A percentile compares a stretch with the other conserved stretches of the same genome.
These are phyloP conservation scores for Tulasnella sp. DNA, from an alignment of 768 basidiomycete genomes.

Conservation along the genomic window DNA sequence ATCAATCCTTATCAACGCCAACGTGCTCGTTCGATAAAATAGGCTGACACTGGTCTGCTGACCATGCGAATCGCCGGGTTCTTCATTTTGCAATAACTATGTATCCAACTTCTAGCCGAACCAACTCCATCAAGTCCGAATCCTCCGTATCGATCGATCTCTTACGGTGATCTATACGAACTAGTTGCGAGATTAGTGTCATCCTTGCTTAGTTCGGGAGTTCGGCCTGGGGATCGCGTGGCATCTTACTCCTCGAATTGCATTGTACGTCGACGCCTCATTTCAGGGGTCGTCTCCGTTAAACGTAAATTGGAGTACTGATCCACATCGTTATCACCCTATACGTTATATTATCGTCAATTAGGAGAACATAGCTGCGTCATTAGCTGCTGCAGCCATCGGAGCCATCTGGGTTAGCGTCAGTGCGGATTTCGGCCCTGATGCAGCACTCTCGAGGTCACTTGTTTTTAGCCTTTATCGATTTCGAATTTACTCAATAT, in stretches of 20 bases:
- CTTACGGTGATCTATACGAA: conserved; percentile 46
- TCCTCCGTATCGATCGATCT: conserved; percentile 32
- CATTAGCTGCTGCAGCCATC: conserved; percentile 53
- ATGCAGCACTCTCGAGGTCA: conserved; percentile 20
- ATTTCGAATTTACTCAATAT: neutral
- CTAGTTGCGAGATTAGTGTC: conserved; percentile 46
- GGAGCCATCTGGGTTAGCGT: conserved; percentile 76
- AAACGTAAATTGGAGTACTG: conserved; percentile 15
- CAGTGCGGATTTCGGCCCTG: conserved; percentile 69
- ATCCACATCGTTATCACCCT: conserved; percentile 16
- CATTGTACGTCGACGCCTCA: conserved; percentile 37
- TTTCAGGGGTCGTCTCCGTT: conserved; percentile 13
- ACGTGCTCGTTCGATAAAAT: too few species aligned
- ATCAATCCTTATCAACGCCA: too few species aligned
- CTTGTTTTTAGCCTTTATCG: neutral
- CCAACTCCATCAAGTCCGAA: conserved; percentile 38
- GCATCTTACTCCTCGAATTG: conserved; percentile 70
- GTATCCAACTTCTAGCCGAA: conserved; percentile 37
- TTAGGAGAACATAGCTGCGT: conserved; percentile 56
- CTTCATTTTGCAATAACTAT: too few species aligned
- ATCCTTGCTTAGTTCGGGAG: conserved; percentile 38
- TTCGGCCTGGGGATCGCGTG: conserved; percentile 55
- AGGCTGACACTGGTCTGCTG: too few species aligned
- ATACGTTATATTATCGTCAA: neutral
- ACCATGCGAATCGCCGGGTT: too few species aligned